Base-by-base conservation (phyloP, 176 grass and related monocot species). In the Puccinellia tenuiflora region DNA sequence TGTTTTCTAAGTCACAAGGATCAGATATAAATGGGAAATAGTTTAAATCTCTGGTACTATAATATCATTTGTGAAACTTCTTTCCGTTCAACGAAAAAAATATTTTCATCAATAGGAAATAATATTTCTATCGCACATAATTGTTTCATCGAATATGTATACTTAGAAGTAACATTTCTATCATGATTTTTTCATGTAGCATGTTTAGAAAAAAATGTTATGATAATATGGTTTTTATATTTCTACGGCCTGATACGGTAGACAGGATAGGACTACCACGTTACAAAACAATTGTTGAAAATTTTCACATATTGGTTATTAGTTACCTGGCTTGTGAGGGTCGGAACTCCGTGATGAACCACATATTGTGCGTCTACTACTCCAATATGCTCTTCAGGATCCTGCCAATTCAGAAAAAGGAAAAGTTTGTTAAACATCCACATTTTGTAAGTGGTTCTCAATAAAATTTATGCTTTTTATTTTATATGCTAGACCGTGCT, bases 311-410 rank as follows among this genome's bases (percentile, higher is more conserved):
- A n/a, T n/a, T n/a, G n/a, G n/a, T n/a, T n/a, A 35, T 66, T n/a
- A 76, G 13, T 56, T 35, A 76, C 74, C 74, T 76, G 52, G 0
- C 12, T 12, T 24, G 8, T 56, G 33, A 83, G 81, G 9, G 81
- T 83, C 12, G 69, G 70, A 6, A 81, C 85, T 7, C 1, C 26
- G 7, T 76, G 85, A 34, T 87, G 85, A 14, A 50, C 29, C 7
- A 87, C 79, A 29, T 68, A 87, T 50, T 87, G 85, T 2, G 78
- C 37, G 33, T 67, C 64, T 20, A 68, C 18, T 8, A 68, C 2
- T 18, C 64, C 64, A 13, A n/a, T n/a, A n/a, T n/a, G n/a, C n/a
- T n/a, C n/a, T n/a, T n/a, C n/a, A n/a, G n/a, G n/a, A n/a, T n/a
- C n/a, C n/a, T n/a, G n/a, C n/a, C n/a, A n/a, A n/a, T n/a, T n/a